phyloP scores from a whole-genome alignment of 2,329 filamentous ascomycete genomes.

The Monosporascus sp. region DNA sequence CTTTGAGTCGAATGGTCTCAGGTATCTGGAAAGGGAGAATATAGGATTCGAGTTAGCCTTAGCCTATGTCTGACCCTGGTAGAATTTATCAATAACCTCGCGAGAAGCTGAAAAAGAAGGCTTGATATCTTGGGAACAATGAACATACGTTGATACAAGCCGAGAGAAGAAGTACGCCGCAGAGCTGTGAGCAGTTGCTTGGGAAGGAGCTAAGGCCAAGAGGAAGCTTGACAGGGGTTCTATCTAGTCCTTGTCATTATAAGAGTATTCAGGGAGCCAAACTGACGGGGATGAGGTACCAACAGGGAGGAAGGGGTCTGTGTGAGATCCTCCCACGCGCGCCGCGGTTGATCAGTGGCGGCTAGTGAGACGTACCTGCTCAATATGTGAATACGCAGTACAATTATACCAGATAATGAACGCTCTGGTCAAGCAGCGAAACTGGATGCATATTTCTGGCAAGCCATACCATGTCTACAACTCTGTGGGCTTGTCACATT shows the following conservation, averaged over 20 bases:
- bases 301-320: background rate
- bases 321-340: slow-evolving; percentile 17
- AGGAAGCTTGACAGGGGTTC: slow-evolving; percentile 12
- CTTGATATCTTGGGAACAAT: background rate
- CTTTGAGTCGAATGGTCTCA: background rate
- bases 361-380: slow-evolving; percentile 14
- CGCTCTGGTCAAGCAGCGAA: background rate
- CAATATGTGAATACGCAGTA: slow-evolving; percentile 3
- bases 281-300: slow-evolving; percentile 11
- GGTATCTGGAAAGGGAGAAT: background rate
- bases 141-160: too few species aligned
- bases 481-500: background rate
- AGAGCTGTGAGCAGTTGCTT: background rate
- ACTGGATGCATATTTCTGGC: background rate
- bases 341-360: slow-evolving; percentile 19
- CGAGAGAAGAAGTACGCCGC: too few species aligned
- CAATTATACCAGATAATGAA: background rate
- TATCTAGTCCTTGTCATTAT: slow-evolving; percentile 11
- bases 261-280: slow-evolving; percentile 14
- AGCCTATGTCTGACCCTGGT: background rate
- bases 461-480: background rate
- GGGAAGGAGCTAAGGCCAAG: slow-evolving; percentile 10
- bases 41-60: background rate
- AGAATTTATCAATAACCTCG: background rate
- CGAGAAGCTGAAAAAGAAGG: background rate